A percentile compares a stretch with the other conserved stretches of the same genome.
Evolutionary conservation across 345 rosid genomes (phyloP).

Genomic region (Aquilaria yunnanensis): DNA sequence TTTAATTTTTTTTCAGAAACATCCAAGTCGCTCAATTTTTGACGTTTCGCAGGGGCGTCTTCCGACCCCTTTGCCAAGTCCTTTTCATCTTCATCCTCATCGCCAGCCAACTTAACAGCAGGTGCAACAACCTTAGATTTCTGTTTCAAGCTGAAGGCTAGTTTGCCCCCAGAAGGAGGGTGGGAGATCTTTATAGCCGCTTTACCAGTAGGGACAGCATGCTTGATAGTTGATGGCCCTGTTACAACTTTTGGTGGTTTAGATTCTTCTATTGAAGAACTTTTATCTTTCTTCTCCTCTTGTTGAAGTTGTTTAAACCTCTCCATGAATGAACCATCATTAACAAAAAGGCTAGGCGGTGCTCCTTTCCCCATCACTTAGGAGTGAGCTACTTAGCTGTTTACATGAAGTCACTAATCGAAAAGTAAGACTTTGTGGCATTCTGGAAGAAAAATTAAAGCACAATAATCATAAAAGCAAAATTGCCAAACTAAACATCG

Average conservation of each 20-base stretch:
- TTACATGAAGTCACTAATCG: conserved; percentile 37
- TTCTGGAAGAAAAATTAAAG: too few species aligned
- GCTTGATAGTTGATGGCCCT: conserved; percentile 42
- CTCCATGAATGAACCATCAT: conserved; percentile 99
- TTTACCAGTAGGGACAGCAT: conserved; percentile 31
- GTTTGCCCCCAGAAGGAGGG: conserved; percentile 60
- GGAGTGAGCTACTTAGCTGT: conserved; percentile 22
- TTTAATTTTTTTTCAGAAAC: conserved; percentile 37
- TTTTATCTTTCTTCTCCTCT: conserved; percentile 37
- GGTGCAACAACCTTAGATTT: conserved; percentile 89
- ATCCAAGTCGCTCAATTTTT: conserved; percentile 49
- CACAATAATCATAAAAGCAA: too few species aligned
- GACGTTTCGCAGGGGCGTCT: conserved; percentile 59
- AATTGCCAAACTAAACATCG: too few species aligned
- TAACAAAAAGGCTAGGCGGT: conserved; percentile 73
- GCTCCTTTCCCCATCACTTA: conserved; percentile 71
- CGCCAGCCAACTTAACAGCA: conserved; percentile 70
- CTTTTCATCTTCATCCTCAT: conserved; percentile 79
- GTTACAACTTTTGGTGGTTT: conserved; percentile 52
- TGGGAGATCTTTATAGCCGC: conserved; percentile 29
- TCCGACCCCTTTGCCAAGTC: conserved; percentile 36
- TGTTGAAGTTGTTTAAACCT: conserved; percentile 93
- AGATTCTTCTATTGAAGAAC: conserved; percentile 39
- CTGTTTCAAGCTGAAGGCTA: conserved; percentile 95
- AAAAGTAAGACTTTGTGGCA: conserved; percentile 38